These are phyloP conservation scores for Ganoderma sinense DNA, from an alignment of 1,284 basidiomycete species.

Conservation along the genomic window DNA sequence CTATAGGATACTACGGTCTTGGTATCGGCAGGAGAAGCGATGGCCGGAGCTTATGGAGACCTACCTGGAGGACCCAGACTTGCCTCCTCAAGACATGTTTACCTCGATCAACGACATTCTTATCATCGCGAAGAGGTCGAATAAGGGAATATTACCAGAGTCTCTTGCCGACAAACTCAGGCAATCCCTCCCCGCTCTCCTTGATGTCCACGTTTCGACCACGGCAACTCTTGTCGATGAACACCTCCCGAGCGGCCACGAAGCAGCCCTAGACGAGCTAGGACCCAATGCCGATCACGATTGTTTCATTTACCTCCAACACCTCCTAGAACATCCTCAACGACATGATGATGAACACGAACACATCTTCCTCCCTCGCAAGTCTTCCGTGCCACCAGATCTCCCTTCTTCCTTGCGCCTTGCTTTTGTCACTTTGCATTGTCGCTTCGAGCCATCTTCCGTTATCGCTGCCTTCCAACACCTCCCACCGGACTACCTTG, in stretches of 20 bases:
- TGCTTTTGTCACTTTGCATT: constrained; percentile 79
- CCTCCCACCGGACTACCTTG: constrained; percentile 62
- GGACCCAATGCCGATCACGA: constrained; percentile 54
- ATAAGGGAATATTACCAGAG: constrained; percentile 54
- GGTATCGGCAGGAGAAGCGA: constrained; percentile 77
- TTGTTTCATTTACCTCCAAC: constrained; percentile 82
- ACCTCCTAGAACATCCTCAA: constrained; percentile 69
- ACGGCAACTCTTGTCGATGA: constrained; percentile 83
- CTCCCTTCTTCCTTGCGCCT: constrained; percentile 55
- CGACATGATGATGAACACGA: constrained; percentile 56
- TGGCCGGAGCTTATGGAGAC: constrained; percentile 82
- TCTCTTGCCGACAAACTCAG: constrained; percentile 63
- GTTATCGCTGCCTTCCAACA: constrained; percentile 76
- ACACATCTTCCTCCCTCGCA: constrained; percentile 45
- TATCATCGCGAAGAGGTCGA: constrained; percentile 49
- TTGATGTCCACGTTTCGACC: constrained; percentile 66
- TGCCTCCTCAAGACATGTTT: constrained; percentile 71
- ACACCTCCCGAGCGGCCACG: constrained; percentile 71
- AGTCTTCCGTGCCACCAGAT: constrained; percentile 15
- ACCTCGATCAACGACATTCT: constrained; percentile 70
- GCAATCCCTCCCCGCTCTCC: constrained; percentile 67
- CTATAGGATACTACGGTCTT: constrained; percentile 86
- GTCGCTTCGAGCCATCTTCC: constrained; percentile 69
- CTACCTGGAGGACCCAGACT: constrained; percentile 79
- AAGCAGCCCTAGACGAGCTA: constrained; percentile 58